These are phyloP conservation scores for Gossypium thurberi DNA, from an alignment of 345 rosid genomes.

Conservation along the genomic window DNA sequence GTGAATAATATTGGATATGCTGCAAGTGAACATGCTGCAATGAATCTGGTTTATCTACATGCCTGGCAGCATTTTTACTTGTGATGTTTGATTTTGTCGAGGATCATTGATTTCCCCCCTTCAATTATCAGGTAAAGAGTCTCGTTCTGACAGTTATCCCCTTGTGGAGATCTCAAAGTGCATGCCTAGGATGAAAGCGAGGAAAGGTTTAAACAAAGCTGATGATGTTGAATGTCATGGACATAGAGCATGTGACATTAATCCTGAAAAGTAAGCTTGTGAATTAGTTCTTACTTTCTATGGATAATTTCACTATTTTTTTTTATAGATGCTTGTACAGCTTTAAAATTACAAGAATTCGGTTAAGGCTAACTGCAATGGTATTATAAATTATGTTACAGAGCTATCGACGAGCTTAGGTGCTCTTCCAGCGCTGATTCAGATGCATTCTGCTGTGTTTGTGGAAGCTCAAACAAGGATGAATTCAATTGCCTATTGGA, in stretches of 20 bases:
- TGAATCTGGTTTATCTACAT: background rate
- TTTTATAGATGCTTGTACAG: background rate
- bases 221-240: conserved; percentile 6
- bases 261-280: conserved; percentile 28
- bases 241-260: conserved; percentile 6
- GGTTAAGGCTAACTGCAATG: conserved; percentile 6
- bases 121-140: conserved; percentile 25
- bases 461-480: conserved; percentile 42
- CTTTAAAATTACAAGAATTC: background rate
- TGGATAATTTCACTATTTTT: background rate
- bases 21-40: background rate
- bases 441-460: conserved; percentile 39
- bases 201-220: conserved; percentile 17
- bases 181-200: conserved; percentile 12
- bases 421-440: conserved; percentile 9
- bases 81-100: background rate
- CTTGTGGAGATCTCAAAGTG: conserved; percentile 17
- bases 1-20: background rate
- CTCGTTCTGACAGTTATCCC: conserved; percentile 16
- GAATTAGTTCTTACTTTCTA: background rate
- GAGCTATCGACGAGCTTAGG: conserved; percentile 16
- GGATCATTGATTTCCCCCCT: background rate
- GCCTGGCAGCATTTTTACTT: background rate
- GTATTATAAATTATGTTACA: conserved; percentile 16
- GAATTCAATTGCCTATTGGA: conserved; percentile 35